Base-by-base conservation (phyloP, 2,329 filamentous ascomycete species). In the Epichloe glyceriae region DNA sequence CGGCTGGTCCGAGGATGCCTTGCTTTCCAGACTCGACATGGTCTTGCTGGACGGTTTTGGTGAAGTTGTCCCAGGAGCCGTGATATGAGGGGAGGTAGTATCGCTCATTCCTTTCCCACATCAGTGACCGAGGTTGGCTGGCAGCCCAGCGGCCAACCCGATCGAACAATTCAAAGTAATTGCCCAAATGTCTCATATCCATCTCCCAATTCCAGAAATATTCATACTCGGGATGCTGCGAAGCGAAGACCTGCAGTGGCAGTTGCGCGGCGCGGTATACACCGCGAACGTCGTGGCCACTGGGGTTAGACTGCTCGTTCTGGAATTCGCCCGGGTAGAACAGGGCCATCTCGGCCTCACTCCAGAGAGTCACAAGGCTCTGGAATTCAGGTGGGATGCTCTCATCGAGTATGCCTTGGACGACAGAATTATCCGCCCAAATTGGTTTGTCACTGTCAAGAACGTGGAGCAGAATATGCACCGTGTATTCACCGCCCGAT, bases 401-500 rank as follows among this genome's bases (percentile, higher is more conserved):
- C 61, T 78, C 70, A 62, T 80, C 75, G 61, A 95, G 71, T 60
- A 91, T 78, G 15, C 77, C 74, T 57, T 88, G 78, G 52, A 88
- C 87, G 0, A 82, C 84, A 34, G 78, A 74, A 17, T 85, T 79
- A 59, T 93, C 87, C 0, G 86, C 80, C 85, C 86, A 95, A 57
- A 95, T 88, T 43, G 85, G 86, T 41, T 83, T 70, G 59, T 86
- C 80, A 57, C 85, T 78, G 64, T 94, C 85, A 59, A 87, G 88
- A 56, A 94, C 86, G 57, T 95, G 88, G 39, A 95, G 76, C 37
- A 95, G 73, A 62, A 95, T 88, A 64, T 93, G 87, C 3, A 95
- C 75, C 4, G 78, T 76, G 59, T 93, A 95, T 63, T 95, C 87
- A 45, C 85, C 86, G 34, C 88, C 87, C 0, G 86, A 90, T 50